Evolutionary conservation across 192 early-diverging fungal genomes (phyloP).

Genomic region (Coemansia sp.): DNA sequence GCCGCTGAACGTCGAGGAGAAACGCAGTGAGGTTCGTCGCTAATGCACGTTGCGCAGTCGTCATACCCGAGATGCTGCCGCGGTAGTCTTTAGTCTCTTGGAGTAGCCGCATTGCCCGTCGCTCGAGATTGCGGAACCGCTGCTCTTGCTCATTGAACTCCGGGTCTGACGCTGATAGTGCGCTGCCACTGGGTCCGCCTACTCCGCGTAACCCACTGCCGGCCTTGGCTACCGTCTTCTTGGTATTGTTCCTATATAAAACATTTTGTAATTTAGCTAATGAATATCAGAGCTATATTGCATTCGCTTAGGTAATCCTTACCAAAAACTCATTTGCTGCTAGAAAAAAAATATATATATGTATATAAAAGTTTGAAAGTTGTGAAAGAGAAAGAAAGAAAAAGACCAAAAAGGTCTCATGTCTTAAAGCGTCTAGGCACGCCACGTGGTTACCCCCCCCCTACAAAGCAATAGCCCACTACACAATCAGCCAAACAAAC

Average conservation of each 20-base stretch:
- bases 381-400: not conserved
- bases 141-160: conserved; percentile 84
- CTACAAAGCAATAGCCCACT: conserved; percentile 1
- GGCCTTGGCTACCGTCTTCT: conserved; percentile 37
- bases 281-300: not conserved
- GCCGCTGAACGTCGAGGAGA: conserved; percentile 77
- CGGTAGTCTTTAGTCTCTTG: conserved; percentile 94
- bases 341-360: too few species aligned
- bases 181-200: conserved; percentile 1
- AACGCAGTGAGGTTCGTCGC: conserved; percentile 88
- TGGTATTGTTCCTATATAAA: conserved; percentile 47
- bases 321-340: conserved; percentile 19
- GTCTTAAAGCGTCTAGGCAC: not conserved
- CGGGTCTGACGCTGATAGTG: conserved; percentile 55
- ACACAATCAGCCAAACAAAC: not conserved
- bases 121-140: conserved; percentile 78
- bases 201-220: conserved; percentile 31
- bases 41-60: conserved; percentile 78
- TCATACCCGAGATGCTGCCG: conserved; percentile 82
- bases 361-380: not conserved
- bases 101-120: conserved; percentile 78
- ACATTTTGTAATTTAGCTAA: not conserved
- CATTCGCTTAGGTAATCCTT: not conserved
- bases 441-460: not conserved
- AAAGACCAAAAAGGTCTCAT: not conserved